Evolutionary conservation across 352 stramenopile species (phyloP), one percentile per base, ranked within the genome.

Genomic region (Pythium grandisporangium): DNA sequence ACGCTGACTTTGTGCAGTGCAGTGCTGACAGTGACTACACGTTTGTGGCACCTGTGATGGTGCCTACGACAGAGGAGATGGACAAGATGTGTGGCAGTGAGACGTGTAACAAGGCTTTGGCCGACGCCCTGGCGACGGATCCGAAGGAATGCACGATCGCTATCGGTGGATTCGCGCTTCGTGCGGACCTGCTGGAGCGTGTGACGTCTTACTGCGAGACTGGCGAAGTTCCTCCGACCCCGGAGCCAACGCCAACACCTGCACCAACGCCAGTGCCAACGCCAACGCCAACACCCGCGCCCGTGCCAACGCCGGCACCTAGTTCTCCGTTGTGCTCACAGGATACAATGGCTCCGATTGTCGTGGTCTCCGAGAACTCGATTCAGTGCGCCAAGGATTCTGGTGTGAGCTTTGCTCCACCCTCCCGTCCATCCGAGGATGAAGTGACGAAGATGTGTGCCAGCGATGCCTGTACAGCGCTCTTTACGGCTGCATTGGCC

Each of bases 21-120:
- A 24, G 42, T 30, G 41, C 37, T 36, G 49, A 51, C n/a, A 27
- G 29, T 35, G 42, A 23, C 1, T 53, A 42, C 35, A 19, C 39
- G 33, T 59, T 59, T 38, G 38, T 59, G 41, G 44, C 51, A 8
- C 23, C 49, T n/a, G n/a, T n/a, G n/a, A 39, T 34, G 43, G 37
- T 44, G 51, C 49, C 51, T 44, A 32, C 44, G 38, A 20, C 19
- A n/a, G 30, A 22, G 2, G 32, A 45, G 38, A 4, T 58, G 44
- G 25, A 24, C 20, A 53, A 53, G 33, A 58, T 58, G 24, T 58
- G 51, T 41, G 50, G 42, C 34, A 52, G 49, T 33, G 30, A 35
- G 21, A 45, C 49, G 37, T 52, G 49, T 50, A 37, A 38, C 13
- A 49, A 49, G 21, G 36, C 50, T 26, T 56, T 56, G 14, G 34